phyloP scores from a whole-genome alignment of 1,139 yeast genomes.

The Debaryomyces udenii region DNA sequence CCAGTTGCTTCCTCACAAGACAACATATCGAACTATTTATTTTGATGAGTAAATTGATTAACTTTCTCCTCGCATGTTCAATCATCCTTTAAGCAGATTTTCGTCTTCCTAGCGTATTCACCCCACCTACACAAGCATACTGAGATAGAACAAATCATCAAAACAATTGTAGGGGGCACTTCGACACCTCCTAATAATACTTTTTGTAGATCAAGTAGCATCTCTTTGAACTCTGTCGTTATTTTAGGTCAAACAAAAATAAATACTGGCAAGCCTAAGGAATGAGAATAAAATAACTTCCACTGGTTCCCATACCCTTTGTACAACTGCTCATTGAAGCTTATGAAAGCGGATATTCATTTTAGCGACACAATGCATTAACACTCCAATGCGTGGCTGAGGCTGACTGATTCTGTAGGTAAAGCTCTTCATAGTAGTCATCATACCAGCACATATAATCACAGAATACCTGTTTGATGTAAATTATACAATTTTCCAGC shows the following conservation, averaged over 20 bases:
- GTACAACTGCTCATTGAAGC: conserved; percentile 56
- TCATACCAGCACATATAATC: conserved; percentile 58
- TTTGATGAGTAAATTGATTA: conserved; percentile 60
- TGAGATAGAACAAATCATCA: conserved; percentile 55
- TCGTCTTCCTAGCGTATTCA: conserved; percentile 59
- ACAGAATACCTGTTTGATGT: conserved; percentile 50
- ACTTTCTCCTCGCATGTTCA: conserved; percentile 61
- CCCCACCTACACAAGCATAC: conserved; percentile 67
- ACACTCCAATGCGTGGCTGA: too few relatives aligned
- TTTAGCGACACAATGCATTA: too few relatives aligned
- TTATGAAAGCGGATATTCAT: conserved; percentile 55
- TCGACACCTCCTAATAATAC: conserved; percentile 1
- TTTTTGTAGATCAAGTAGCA: conserved; percentile 10
- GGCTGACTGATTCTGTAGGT: too few relatives aligned
- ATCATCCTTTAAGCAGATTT: conserved; percentile 65
- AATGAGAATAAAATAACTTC: conserved; percentile 65
- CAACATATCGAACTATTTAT: too few relatives aligned
- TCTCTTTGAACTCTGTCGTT: conserved; percentile 17
- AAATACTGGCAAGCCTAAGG: conserved; percentile 61
- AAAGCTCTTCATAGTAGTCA: too few relatives aligned
- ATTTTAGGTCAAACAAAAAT: conserved; percentile 30
- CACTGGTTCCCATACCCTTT: conserved; percentile 58
- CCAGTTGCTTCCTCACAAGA: too few relatives aligned
- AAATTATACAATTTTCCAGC: conserved; percentile 49
- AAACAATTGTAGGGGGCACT: conserved; percentile 21